phyloP scores from a whole-genome alignment of 352 stramenopile species.

The Phytophthora hibernalis region DNA sequence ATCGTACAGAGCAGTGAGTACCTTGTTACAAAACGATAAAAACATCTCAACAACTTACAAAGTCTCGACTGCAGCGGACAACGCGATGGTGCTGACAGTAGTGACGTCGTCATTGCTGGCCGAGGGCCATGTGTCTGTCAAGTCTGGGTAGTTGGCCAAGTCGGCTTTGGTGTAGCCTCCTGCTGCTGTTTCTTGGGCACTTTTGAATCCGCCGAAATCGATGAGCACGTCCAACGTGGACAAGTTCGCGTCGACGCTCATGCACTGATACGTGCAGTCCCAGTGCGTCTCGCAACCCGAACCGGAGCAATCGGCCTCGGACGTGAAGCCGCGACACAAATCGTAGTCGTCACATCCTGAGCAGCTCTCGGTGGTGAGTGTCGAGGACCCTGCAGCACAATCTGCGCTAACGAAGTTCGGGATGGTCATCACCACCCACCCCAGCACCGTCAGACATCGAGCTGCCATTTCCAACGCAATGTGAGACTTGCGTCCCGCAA shows the following conservation, averaged over 20 bases:
- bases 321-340: conserved; percentile 38
- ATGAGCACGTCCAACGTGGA: conserved; percentile 33
- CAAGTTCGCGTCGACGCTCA: conserved; percentile 29
- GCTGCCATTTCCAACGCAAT: conserved; percentile 19
- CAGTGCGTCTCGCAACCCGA: conserved; percentile 38
- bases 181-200: conserved; percentile 33
- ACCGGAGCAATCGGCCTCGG: conserved; percentile 26
- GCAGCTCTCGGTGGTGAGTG: conserved; percentile 34
- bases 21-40: not conserved
- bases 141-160: conserved; percentile 21
- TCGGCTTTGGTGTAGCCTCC: conserved; percentile 15
- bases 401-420: conserved; percentile 14
- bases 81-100: conserved; percentile 21
- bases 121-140: conserved; percentile 32
- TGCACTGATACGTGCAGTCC: conserved; percentile 41
- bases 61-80: conserved; percentile 25
- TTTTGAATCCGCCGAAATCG: conserved; percentile 39
- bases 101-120: conserved; percentile 39
- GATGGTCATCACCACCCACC: conserved; percentile 8
- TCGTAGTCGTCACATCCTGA: conserved; percentile 32
- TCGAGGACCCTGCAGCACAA: conserved; percentile 32
- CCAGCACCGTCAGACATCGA: conserved; percentile 10
- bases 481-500: conserved; percentile 18
- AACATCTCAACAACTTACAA: conserved; percentile 23
- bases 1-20: conserved; percentile 1